phyloP scores from a whole-genome alignment of 2,329 filamentous ascomycete species.

The Monosporascus cannonballus region DNA sequence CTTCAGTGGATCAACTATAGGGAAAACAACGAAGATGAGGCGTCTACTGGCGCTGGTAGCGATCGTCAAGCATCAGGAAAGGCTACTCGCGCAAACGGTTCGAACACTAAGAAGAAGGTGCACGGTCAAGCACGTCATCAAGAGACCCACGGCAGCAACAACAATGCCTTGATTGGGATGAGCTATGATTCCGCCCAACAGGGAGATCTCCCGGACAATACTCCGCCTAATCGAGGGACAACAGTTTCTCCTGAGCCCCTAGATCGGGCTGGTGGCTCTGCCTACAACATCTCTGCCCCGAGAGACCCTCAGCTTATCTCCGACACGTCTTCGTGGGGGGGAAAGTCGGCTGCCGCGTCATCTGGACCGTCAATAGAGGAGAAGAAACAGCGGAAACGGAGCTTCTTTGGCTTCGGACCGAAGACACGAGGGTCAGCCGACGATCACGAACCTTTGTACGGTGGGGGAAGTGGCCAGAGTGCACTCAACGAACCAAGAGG shows the following conservation, averaged over 20 bases:
- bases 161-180: conserved; percentile 48
- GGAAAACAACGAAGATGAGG: conserved; percentile 52
- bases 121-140: conserved; percentile 27
- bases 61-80: conserved; percentile 34
- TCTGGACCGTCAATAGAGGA: conserved; percentile 55
- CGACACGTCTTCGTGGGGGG: conserved; percentile 80
- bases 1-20: conserved; percentile 81
- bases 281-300: conserved; percentile 70
- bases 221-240: conserved; percentile 27
- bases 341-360: conserved; percentile 52
- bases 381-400: conserved; percentile 74
- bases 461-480: conserved; percentile 36
- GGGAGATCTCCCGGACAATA: conserved; percentile 43
- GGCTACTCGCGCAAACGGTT: conserved; percentile 29
- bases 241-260: conserved; percentile 21
- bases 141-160: conserved; percentile 27
- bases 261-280: conserved; percentile 29
- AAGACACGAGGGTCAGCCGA: conserved; percentile 55
- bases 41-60: conserved; percentile 31
- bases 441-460: conserved; percentile 49
- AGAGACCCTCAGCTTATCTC: conserved; percentile 81
- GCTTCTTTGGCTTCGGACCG: conserved; percentile 65
- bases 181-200: conserved; percentile 52
- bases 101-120: conserved; percentile 38
- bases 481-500: conserved; percentile 41